Percentiles rank a stretch among this genome's conserved stretches.
phyloP scores from a whole-genome alignment of 176 grass and related monocot species.

The Calamus simplicifolius region DNA sequence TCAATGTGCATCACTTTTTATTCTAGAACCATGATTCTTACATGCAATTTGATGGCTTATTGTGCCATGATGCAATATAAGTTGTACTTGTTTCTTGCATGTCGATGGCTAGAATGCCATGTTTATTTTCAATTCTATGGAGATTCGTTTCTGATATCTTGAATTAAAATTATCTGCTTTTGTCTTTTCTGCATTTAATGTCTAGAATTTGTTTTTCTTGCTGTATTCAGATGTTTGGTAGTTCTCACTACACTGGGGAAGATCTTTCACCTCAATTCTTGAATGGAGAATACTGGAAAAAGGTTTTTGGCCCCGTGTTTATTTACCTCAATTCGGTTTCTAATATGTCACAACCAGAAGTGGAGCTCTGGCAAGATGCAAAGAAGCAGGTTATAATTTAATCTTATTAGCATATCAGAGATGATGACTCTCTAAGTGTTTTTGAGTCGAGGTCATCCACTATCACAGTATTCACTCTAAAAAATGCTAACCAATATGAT shows the following conservation, averaged over 20 bases:
- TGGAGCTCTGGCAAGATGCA: conserved; percentile 67
- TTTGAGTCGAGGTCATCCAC: neutral
- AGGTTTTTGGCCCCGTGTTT: conserved; percentile 84
- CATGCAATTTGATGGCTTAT: no score
- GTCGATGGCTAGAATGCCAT: no score
- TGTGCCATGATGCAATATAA: no score
- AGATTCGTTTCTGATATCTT: no score
- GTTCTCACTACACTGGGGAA: conserved; percentile 57
- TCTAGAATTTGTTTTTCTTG: neutral
- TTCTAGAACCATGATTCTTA: no score
- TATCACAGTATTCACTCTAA: no score
- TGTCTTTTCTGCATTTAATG: neutral
- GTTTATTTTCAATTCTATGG: no score
- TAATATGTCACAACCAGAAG: conserved; percentile 41
- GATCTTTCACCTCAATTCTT: conserved; percentile 64
- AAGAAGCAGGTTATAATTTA: conserved; percentile 62
- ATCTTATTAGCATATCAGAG: neutral
- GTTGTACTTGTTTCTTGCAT: no score
- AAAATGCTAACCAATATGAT: no score
- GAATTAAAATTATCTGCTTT: neutral
- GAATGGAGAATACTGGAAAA: conserved; percentile 97
- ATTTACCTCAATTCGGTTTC: conserved; percentile 77
- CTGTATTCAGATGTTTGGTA: conserved; percentile 60
- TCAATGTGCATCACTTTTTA: no score
- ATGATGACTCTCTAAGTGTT: neutral